Base-by-base conservation (phyloP, 2,329 filamentous ascomycete genomes). In the Hawksworthiomyces lignivorus region DNA sequence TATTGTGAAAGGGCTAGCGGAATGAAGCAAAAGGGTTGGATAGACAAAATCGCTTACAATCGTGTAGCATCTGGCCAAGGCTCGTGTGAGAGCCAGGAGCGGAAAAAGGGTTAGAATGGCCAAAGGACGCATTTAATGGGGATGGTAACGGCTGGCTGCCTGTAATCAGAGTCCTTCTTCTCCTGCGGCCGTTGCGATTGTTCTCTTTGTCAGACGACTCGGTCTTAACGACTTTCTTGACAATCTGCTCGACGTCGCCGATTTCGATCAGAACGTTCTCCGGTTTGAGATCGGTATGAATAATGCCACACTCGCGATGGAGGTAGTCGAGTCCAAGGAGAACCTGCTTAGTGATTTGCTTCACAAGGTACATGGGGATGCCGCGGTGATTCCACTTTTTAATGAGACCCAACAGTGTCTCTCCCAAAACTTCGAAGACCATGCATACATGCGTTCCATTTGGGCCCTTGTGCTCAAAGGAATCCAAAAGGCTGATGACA, bases 201-300 rank as follows among this genome's bases (percentile, higher is more conserved):
- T 89, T 88, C 59, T 94, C 87, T 62, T 92, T 92, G 47, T 84
- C 82, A 15, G 56, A 68, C 41, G 66, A 56, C 37, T 92, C 85
- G 48, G 81, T 86, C 64, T 95, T 90, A 42, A 98, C 90, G 50
- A 94, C 90, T 47, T 86, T 88, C 65, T 95, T 90, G 45, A 98
- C 92, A 49, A 97, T 97, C 63, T 97, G 87, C 69, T 98, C 92
- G 37, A 98, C 92, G 55, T 98, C 92, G 52, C 92, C 92, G 57
- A 98, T 97, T 66, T 98, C 92, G 60, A 98, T 97, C 51, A 98
- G 72, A 24, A 98, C 92, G 58, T 98, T 98, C 62, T 98, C 92
- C 36, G 92, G 92, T 64, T 98, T 96, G 53, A 97, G 68, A 60
- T 96, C 90, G 47, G 92, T 97, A 64, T 98, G 92, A 57, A 98